Evolutionary conservation across 2,329 filamentous ascomycete genomes (phyloP).

Genomic region (Annulohypoxylon truncatum): DNA sequence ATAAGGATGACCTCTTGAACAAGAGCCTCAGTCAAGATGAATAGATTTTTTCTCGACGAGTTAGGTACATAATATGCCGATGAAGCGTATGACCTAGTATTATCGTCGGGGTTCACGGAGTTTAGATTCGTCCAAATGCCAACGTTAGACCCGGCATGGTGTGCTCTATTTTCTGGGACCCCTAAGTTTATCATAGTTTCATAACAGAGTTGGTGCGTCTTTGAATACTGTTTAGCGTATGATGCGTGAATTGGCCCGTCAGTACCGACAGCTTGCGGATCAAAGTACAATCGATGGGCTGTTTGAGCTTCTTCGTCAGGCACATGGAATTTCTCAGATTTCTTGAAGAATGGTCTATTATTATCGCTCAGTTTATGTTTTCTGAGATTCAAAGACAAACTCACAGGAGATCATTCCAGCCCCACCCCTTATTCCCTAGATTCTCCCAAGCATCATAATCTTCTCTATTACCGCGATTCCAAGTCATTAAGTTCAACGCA

Average conservation of each 20-base stretch:
- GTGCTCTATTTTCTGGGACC: slow-evolving; percentile 51
- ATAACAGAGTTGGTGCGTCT: slow-evolving; percentile 60
- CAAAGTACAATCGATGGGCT: background rate
- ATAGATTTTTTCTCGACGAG: slow-evolving; percentile 56
- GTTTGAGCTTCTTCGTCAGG: background rate
- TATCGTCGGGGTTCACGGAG: slow-evolving; percentile 50
- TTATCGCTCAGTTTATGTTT: background rate
- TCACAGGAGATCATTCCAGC: slow-evolving; percentile 60
- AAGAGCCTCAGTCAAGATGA: slow-evolving; percentile 59
- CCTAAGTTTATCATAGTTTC: slow-evolving; percentile 53
- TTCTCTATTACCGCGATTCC: slow-evolving; percentile 58
- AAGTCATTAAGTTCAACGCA: slow-evolving; percentile 69
- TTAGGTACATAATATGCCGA: slow-evolving; percentile 55
- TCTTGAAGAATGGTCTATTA: slow-evolving; percentile 3
- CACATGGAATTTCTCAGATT: background rate
- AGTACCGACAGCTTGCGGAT: slow-evolving; percentile 53
- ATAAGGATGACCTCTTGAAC: slow-evolving; percentile 60
- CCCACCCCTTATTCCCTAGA: slow-evolving; percentile 69
- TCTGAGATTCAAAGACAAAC: slow-evolving; percentile 11
- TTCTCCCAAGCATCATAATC: slow-evolving; percentile 68
- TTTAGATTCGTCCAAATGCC: slow-evolving; percentile 55
- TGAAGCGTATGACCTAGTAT: slow-evolving; percentile 56
- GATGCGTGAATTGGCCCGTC: slow-evolving; percentile 62
- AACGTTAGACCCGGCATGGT: slow-evolving; percentile 55
- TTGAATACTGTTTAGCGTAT: slow-evolving; percentile 55